Percentiles rank a stretch among this genome's conserved stretches.
Conservation (phyloP, 2,329 filamentous ascomycete species). For the Calonectria montana region DNA sequence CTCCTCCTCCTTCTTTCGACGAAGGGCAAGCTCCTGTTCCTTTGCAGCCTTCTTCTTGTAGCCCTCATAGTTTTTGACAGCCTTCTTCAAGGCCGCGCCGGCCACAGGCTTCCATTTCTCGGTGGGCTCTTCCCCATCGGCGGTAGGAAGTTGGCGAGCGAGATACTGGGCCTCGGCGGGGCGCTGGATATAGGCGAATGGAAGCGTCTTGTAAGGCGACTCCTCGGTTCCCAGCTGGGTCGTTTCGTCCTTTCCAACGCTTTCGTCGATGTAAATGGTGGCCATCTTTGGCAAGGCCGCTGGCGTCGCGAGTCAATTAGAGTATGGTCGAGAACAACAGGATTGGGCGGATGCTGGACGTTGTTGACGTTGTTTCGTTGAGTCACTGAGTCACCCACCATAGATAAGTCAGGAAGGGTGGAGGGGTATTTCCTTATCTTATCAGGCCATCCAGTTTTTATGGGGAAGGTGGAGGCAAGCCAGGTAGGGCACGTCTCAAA, state of each 20-base stretch:
- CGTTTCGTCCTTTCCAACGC: constrained; percentile 78
- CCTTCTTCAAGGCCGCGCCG: constrained; percentile 44
- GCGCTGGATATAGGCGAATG: constrained; percentile 75
- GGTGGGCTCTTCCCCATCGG: constrained; percentile 52
- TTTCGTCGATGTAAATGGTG: constrained; percentile 73
- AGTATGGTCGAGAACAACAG: constrained; percentile 2
- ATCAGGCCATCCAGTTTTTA: constrained; percentile 15
- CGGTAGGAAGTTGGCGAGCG: constrained; percentile 66
- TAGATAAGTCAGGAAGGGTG: background rate
- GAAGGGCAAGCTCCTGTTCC: constrained; percentile 37
- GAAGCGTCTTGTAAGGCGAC: constrained; percentile 84
- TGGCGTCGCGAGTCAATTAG: constrained; percentile 1
- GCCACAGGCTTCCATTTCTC: constrained; percentile 44
- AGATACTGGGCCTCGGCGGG: constrained; percentile 46
- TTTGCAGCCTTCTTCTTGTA: constrained; percentile 45
- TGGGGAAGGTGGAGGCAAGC: background rate
- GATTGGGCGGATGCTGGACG: constrained; percentile 1
- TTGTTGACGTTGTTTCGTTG: constrained; percentile 9
- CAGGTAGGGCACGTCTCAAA: too few relatives aligned
- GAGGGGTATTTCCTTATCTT: constrained; percentile 9
- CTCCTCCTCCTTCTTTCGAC: constrained; percentile 37
- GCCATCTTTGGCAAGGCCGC: constrained; percentile 44
- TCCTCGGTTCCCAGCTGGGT: constrained; percentile 75
- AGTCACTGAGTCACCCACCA: constrained; percentile 4
- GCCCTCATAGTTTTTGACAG: constrained; percentile 36